A percentile compares a stretch with the other conserved stretches of the same genome.
phyloP scores from a whole-genome alignment of 2,329 filamentous ascomycete genomes.

The Pseudogymnoascus pannorum region DNA sequence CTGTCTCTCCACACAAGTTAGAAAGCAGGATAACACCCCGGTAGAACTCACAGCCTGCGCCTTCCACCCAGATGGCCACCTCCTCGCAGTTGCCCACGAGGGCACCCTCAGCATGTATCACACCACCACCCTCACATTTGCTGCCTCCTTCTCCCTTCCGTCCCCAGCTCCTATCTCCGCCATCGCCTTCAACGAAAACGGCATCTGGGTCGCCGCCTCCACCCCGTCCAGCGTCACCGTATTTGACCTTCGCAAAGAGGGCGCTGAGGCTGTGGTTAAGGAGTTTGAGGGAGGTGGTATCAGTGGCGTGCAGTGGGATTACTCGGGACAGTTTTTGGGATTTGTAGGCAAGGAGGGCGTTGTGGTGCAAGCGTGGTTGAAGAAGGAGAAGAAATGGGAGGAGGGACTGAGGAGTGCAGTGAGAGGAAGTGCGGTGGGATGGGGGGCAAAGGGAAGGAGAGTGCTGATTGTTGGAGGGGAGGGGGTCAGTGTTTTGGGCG shows the following conservation, averaged over 20 bases:
- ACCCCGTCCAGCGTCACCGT: conserved; percentile 73
- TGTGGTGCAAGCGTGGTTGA: conserved; percentile 83
- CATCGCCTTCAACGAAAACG: conserved; percentile 89
- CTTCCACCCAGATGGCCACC: conserved; percentile 95
- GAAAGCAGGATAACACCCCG: conserved; percentile 12
- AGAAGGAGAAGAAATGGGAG: conserved; percentile 80
- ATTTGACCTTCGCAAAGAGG: conserved; percentile 88
- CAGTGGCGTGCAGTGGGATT: conserved; percentile 78
- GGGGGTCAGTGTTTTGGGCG: conserved; percentile 56
- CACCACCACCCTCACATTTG: conserved; percentile 68
- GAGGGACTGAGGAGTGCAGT: conserved; percentile 74
- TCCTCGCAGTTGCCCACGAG: conserved; percentile 79
- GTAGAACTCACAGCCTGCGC: conserved; percentile 53
- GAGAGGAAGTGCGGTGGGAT: conserved; percentile 64
- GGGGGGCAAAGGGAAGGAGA: conserved; percentile 68
- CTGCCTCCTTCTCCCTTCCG: conserved; percentile 64
- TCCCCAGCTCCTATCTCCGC: conserved; percentile 66
- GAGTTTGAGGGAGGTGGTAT: conserved; percentile 79
- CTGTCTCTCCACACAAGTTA: not conserved
- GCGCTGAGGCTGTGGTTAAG: conserved; percentile 73
- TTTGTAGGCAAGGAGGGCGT: conserved; percentile 73
- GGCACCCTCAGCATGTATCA: conserved; percentile 87
- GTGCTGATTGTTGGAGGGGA: not conserved
- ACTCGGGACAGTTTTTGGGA: conserved; percentile 87
- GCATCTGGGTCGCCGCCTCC: conserved; percentile 85